Conservation (phyloP, 2,329 filamentous ascomycete species). For the Calonectria henricotiae region DNA sequence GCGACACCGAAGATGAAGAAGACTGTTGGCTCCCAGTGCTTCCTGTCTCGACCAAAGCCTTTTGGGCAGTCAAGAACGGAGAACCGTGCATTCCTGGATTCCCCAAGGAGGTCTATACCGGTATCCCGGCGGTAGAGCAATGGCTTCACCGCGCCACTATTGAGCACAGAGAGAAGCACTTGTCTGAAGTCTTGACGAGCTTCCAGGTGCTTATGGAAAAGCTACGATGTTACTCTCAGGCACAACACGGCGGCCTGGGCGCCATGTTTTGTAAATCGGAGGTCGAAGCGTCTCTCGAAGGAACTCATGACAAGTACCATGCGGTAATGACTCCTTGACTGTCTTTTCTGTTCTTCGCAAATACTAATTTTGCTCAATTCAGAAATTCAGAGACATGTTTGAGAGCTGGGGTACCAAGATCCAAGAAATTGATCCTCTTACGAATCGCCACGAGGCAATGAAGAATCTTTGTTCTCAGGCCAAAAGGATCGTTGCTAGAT, state of each 20-base stretch:
- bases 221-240: constrained; percentile 25
- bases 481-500: not conserved
- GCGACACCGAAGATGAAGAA: not conserved
- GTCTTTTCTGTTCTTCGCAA: fast-evolving
- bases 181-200: constrained; percentile 5
- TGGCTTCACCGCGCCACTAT: constrained; percentile 23
- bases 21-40: constrained; percentile 27
- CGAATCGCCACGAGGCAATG: not conserved
- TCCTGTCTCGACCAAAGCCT: constrained; percentile 34
- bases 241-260: not conserved
- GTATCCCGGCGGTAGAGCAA: constrained; percentile 27
- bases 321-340: not conserved
- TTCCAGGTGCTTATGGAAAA: constrained; percentile 28
- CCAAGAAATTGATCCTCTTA: not conserved
- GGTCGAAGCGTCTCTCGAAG: constrained; percentile 11
- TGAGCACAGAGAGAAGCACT: constrained; percentile 34
- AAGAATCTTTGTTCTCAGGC: not conserved
- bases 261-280: not conserved
- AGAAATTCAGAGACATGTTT: constrained; percentile 18
- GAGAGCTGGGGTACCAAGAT: not conserved
- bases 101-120: not conserved
- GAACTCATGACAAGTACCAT: not conserved
- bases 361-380: not conserved
- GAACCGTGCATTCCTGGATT: not conserved
- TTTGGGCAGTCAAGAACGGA: constrained; percentile 29